Evolutionary conservation across 371 early-diverging fungal genomes (phyloP), one percentile per base, ranked within the genome.

Genomic region (Haplosporangium sp.): DNA sequence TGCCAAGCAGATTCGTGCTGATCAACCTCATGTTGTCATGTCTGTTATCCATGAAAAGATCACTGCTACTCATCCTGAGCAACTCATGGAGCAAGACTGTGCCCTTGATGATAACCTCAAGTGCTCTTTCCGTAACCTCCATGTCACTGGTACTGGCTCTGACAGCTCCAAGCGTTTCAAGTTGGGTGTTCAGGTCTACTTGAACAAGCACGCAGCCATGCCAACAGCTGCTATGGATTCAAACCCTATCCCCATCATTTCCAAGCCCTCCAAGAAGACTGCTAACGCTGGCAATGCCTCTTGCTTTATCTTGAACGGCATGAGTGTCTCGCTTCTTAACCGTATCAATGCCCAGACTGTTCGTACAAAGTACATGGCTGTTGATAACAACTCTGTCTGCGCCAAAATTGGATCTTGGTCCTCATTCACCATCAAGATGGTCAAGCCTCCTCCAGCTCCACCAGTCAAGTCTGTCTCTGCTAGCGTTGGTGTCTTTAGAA

Each of bases 281-380:
- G 90, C 92, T 65, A 94, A 92, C 76, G 91, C 92, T 27, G 88
- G 92, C 56, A 92, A 92, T 74, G 87, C 88, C 11, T 88, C 92
- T 7, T 87, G 90, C 47, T 92, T 92, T 68, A 90, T 94, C 58
- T 75, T 89, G 48, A 84, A 87, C 35, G 90, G 90, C 47, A 85
- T 91, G 55, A 87, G 88, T 8, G 88, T 94, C 19, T 88, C 92
- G 63, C 83, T 94, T 38, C 90, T 92, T 72, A 94, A 93, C 81
- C 92, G 94, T 53, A 92, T 94, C 84, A 92, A 93, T 61, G 93
- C 93, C 39, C 94, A 94, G 81, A 94, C 93, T 4, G 92, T 93
- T 39, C 87, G 93, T 60, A 94, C 94, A 50, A 92, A 92, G 76
- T 93, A 92, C 77, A 87, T 94, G 85, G 85, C 84, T 37, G 88